A percentile compares a stretch with the other conserved stretches of the same genome.
These are phyloP conservation scores for Avena sativa DNA, from an alignment of 176 grass and related monocot species.

Conservation along the genomic window DNA sequence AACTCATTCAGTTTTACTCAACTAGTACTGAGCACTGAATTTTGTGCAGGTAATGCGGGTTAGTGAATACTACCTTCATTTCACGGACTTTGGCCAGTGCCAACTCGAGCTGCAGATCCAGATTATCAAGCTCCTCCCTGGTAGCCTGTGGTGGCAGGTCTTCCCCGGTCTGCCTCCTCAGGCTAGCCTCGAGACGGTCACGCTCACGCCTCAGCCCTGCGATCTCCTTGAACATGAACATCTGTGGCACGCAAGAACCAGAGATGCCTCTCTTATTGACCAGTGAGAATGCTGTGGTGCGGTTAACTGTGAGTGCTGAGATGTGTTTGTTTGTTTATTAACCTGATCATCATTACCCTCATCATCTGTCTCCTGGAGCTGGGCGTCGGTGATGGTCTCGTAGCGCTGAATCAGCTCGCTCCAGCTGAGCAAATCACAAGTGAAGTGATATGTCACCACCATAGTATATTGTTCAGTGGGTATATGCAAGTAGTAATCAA, in stretches of 20 bases:
- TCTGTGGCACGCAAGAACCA: constrained; percentile 23
- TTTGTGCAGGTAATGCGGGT: background rate
- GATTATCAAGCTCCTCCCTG: background rate
- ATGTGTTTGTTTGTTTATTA: too few species aligned
- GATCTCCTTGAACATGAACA: constrained; percentile 45
- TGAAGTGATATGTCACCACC: background rate
- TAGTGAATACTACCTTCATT: background rate
- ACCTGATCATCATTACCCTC: constrained; percentile 12
- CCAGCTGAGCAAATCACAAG: constrained; percentile 41
- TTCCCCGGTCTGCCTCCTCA: constrained; percentile 47
- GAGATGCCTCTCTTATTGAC: background rate
- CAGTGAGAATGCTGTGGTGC: too few species aligned
- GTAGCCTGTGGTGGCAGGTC: background rate
- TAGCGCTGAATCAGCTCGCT: constrained; percentile 58
- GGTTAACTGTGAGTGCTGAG: too few species aligned
- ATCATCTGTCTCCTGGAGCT: constrained; percentile 15
- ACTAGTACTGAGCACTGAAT: too few species aligned
- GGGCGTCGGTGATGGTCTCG: constrained; percentile 28
- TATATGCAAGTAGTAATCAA: background rate
- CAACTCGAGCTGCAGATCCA: background rate
- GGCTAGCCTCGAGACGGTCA: constrained; percentile 44
- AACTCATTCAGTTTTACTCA: too few species aligned
- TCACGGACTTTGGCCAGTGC: background rate
- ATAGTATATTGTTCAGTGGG: background rate
- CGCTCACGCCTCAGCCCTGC: constrained; percentile 47